phyloP scores from a whole-genome alignment of 805 yeast species.

The Wickerhamiella kurtzmanii region DNA sequence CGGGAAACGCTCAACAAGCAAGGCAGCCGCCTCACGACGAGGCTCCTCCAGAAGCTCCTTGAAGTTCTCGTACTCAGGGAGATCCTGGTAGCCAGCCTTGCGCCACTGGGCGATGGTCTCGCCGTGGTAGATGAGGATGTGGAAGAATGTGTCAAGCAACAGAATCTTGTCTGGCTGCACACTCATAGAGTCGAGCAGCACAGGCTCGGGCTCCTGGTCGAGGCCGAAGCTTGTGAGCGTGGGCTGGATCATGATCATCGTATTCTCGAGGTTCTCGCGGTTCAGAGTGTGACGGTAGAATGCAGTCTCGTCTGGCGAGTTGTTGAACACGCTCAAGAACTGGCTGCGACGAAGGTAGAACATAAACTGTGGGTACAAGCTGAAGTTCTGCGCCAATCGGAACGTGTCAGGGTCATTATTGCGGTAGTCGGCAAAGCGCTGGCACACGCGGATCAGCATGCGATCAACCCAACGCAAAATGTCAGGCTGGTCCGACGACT shows the following conservation, averaged over 20 bases:
- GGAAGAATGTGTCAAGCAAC: constrained; percentile 90
- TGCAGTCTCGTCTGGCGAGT: constrained; percentile 98
- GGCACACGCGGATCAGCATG: constrained; percentile 77
- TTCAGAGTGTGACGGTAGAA: constrained; percentile 86
- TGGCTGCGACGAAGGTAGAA: constrained; percentile 93
- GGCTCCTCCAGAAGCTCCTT: constrained; percentile 79
- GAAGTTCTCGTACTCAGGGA: constrained; percentile 78
- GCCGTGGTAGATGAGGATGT: constrained; percentile 89
- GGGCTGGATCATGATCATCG: constrained; percentile 95
- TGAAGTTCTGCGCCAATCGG: constrained; percentile 69
- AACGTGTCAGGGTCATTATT: constrained; percentile 75
- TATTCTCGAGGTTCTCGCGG: constrained; percentile 84
- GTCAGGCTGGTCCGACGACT: constrained; percentile 82
- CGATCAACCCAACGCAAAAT: constrained; percentile 91
- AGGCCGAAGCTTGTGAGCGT: constrained; percentile 76
- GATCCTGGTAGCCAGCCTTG: constrained; percentile 85
- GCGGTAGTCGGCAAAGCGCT: constrained; percentile 83
- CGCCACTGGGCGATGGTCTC: constrained; percentile 93
- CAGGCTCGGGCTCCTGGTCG: constrained; percentile 80
- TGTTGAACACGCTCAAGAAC: constrained; percentile 88
- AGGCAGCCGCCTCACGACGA: constrained; percentile 79
- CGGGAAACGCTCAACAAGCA: constrained; percentile 89
- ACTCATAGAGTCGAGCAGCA: constrained; percentile 82
- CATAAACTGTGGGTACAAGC: constrained; percentile 88
- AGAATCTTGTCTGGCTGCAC: constrained; percentile 78